Evolutionary conservation across 148 eudicot species (phyloP), one percentile per base, ranked within the genome.

Genomic region (Polygonum aviculare): DNA sequence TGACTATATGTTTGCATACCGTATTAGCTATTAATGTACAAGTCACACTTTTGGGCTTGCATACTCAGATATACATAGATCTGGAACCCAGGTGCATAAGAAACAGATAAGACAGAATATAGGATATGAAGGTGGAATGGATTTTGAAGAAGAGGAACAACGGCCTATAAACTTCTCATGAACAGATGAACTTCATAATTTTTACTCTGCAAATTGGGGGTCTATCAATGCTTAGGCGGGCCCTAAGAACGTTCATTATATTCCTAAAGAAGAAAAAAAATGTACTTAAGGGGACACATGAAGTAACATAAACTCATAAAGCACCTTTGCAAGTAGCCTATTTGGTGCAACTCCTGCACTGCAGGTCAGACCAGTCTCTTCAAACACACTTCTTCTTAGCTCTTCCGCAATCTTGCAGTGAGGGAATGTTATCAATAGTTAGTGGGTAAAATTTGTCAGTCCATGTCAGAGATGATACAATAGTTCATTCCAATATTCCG

Each of bases 331-430:
- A 77, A 95, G 98, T 83, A 95, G 86, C 49, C 90, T 87, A 77
- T 95, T 95, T 44, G 99, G 94, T 75, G 85, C 99, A 49, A 95
- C 90, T 81, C 99, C 99, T 77, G 97, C 94, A 81, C 99, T 95
- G 81, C 99, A 95, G 57, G 98, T 95, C 47, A 95, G 93, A 41
- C 99, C 97, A 65, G 98, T 95, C 86, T 86, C 94, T 82, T 84
- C 86, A 81, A 82, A 81, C 73, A 93, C 91, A 81, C 82, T 74
- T 81, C 62, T 80, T 82, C 99, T 87, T 57, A 95, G 92, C 81
- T 95, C 99, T 84, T 95, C 90, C 69, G 98, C 98, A 77, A 93
- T 86, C 99, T 94, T 80, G 72, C 72, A 70, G 76, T 76, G 33
- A 71, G 36, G 15, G 6, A 72, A 19, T 71, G 51, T 78, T 48